Conservation (phyloP, 176 grass and related monocot species). For the Alopecurus myosuroides region DNA sequence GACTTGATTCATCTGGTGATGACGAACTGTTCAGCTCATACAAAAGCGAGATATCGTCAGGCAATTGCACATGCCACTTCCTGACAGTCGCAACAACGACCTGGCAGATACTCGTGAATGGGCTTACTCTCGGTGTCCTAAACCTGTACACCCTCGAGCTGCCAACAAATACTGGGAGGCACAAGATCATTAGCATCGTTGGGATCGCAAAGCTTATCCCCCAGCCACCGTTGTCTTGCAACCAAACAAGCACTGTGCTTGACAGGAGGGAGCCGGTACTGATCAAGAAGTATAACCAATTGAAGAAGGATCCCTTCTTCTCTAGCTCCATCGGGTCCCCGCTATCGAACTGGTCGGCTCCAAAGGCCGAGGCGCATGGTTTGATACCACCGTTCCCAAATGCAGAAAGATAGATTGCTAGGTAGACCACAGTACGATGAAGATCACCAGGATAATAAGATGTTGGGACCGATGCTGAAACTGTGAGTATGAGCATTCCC, state of each 20-base stretch:
- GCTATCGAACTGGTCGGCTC: conserved; percentile 40
- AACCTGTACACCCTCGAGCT: conserved; percentile 29
- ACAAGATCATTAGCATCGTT: conserved; percentile 10
- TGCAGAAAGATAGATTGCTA: conserved; percentile 41
- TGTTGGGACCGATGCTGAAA: conserved; percentile 8
- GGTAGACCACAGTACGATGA: conserved; percentile 15
- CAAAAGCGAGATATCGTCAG: conserved; percentile 21
- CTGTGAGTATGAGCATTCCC: conserved; percentile 27
- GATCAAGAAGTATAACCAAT: conserved; percentile 49
- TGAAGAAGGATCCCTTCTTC: conserved; percentile 53
- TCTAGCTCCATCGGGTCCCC: conserved; percentile 21
- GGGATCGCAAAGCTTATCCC: conserved; percentile 34
- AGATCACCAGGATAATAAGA: neutral
- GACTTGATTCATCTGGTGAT: neutral
- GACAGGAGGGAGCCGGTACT: conserved; percentile 30
- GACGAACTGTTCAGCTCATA: conserved; percentile 4
- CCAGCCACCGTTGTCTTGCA: conserved; percentile 44
- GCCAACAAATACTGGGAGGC: conserved; percentile 1
- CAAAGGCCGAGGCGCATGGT: conserved; percentile 30
- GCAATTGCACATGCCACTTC: conserved; percentile 30
- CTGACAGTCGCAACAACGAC: conserved; percentile 40
- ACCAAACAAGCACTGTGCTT: conserved; percentile 43
- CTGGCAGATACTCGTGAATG: conserved; percentile 35
- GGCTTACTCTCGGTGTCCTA: conserved; percentile 22
- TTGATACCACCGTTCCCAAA: conserved; percentile 35